A percentile compares a stretch with the other conserved stretches of the same genome.
Evolutionary conservation across 495 filamentous ascomycete species (phyloP).

Genomic region (Penicillium dipodomyicola): DNA sequence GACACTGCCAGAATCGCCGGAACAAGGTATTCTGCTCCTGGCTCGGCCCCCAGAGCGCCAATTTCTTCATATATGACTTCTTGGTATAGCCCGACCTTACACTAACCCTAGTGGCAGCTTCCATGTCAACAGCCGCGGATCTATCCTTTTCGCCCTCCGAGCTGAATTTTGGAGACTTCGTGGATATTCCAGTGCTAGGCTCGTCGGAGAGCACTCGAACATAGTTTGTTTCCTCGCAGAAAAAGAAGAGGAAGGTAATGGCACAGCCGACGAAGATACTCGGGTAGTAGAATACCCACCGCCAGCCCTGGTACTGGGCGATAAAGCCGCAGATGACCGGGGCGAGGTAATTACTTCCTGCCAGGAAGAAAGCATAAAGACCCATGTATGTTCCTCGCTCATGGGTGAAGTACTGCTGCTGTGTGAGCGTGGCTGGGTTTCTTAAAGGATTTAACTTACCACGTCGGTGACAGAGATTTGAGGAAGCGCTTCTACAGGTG

Average conservation of each 20-base stretch:
- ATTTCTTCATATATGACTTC: conserved; percentile 53
- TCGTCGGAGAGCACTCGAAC: conserved; percentile 32
- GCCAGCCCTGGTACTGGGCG: conserved; percentile 59
- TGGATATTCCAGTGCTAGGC: conserved; percentile 12
- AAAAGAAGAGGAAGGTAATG: conserved; percentile 61
- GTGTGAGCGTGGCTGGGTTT: conserved; percentile 1
- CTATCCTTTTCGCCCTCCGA: conserved; percentile 29
- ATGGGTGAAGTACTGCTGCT: conserved; percentile 58
- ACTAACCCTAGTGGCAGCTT: too few relatives aligned
- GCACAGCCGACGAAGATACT: conserved; percentile 57
- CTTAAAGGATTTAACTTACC: conserved; percentile 25
- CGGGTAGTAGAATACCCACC: conserved; percentile 65
- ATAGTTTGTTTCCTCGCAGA: conserved; percentile 70
- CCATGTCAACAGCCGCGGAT: conserved; percentile 1
- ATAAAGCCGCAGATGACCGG: conserved; percentile 68
- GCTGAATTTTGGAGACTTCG: conserved; percentile 11
- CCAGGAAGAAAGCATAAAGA: conserved; percentile 60
- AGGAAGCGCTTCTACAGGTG: conserved; percentile 61
- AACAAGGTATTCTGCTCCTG: conserved; percentile 54
- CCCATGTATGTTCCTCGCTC: conserved; percentile 64
- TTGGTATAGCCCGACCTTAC: conserved; percentile 11
- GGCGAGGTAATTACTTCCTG: conserved; percentile 63
- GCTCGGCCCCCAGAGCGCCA: conserved; percentile 47
- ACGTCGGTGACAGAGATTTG: conserved; percentile 63
- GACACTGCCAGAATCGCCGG: conserved; percentile 34